Evolutionary conservation across 768 basidiomycete species (phyloP).

Genomic region (Serendipita sp.): DNA sequence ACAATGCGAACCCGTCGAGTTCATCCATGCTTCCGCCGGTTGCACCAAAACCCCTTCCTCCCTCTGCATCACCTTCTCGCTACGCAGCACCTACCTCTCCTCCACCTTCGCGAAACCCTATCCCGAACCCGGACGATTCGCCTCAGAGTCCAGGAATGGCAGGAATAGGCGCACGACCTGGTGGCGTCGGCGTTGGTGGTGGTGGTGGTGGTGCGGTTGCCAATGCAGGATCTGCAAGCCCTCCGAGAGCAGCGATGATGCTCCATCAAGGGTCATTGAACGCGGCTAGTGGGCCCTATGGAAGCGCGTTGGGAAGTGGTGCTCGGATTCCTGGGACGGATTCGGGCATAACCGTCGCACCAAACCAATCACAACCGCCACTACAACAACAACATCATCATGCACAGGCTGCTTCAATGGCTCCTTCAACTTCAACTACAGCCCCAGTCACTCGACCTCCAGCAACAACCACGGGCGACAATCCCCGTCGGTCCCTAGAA

Average conservation of each 20-base stretch:
- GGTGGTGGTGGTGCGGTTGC: not conserved
- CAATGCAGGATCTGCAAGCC: not conserved
- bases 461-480: not conserved
- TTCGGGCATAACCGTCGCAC: not conserved
- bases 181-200: not conserved
- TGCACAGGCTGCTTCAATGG: not conserved
- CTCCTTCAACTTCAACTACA: not conserved
- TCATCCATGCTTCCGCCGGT: not conserved
- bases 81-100: not conserved
- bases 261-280: not conserved
- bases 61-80: not conserved
- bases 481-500: constrained; percentile 30
- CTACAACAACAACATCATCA: not conserved
- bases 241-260: constrained; percentile 2
- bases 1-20: not conserved
- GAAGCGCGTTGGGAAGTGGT: not conserved
- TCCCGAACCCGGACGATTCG: not conserved
- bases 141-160: not conserved
- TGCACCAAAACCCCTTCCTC: not conserved
- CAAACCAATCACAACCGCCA: not conserved
- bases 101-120: not conserved
- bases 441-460: not conserved
- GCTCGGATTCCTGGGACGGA: not conserved
- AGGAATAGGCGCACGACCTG: not conserved
- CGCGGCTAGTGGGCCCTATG: not conserved